A percentile compares a stretch with the other conserved stretches of the same genome.
phyloP scores from a whole-genome alignment of 2,329 filamentous ascomycete genomes.

The Calonectria montana region DNA sequence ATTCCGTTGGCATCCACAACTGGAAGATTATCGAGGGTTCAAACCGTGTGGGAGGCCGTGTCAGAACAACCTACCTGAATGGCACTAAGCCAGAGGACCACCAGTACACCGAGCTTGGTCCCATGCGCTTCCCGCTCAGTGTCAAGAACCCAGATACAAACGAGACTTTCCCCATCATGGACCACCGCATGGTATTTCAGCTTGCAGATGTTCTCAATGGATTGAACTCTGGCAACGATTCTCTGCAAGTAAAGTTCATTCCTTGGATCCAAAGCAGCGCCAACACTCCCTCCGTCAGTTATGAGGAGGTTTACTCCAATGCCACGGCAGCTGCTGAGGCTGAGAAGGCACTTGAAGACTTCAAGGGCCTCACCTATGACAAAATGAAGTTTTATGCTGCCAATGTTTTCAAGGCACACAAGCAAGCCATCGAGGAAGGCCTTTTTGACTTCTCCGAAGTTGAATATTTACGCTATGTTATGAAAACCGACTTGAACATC shows the following conservation, averaged over 20 bases:
- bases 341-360: conserved; percentile 38
- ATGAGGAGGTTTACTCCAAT: conserved; percentile 37
- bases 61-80: conserved; percentile 57
- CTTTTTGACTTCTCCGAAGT: conserved; percentile 47
- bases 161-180: conserved; percentile 66
- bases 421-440: conserved; percentile 42
- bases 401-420: conserved; percentile 47
- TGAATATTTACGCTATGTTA: conserved; percentile 46
- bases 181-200: conserved; percentile 75
- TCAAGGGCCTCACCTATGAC: conserved; percentile 38
- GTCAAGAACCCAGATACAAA: conserved; percentile 63
- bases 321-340: conserved; percentile 39
- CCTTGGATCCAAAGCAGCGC: conserved; percentile 67
- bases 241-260: conserved; percentile 69
- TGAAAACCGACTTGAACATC: conserved; percentile 49
- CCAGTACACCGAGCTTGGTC: conserved; percentile 73
- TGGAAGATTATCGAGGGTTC: conserved; percentile 58
- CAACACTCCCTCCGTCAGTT: conserved; percentile 46
- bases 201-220: conserved; percentile 70
- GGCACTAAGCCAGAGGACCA: conserved; percentile 43
- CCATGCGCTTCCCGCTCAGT: conserved; percentile 72
- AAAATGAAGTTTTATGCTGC: conserved; percentile 35
- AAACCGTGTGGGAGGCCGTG: conserved; percentile 54
- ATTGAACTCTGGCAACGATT: conserved; percentile 63
- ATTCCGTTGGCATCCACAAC: conserved; percentile 55